Evolutionary conservation across 2,329 filamentous ascomycete genomes (phyloP).

Genomic region (Colletotrichum tabaci): DNA sequence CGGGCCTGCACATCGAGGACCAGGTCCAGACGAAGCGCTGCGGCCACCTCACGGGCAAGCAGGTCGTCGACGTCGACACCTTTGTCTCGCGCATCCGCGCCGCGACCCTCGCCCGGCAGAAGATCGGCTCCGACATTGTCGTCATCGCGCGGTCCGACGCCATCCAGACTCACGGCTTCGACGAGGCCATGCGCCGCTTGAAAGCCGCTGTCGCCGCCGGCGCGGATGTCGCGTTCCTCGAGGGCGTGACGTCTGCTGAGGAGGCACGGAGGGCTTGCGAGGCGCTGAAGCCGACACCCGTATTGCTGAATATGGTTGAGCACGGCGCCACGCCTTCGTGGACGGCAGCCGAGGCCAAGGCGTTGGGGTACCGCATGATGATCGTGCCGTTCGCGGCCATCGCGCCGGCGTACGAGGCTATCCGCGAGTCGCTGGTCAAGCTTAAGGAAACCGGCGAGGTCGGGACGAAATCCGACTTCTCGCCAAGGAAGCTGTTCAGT

Average conservation of each 20-base stretch:
- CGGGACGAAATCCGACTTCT: conserved; percentile 59
- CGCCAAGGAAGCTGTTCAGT: conserved; percentile 64
- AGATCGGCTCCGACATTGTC: conserved; percentile 69
- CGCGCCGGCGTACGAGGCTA: conserved; percentile 61
- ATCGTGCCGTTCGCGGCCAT: conserved; percentile 69
- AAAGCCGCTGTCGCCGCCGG: conserved; percentile 66
- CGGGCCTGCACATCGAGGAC: conserved; percentile 74
- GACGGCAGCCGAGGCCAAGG: conserved; percentile 65
- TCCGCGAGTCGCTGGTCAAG: conserved; percentile 54
- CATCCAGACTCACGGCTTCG: conserved; percentile 69
- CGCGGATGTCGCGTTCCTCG: conserved; percentile 73
- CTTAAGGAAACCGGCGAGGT: conserved; percentile 55
- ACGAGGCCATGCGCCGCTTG: conserved; percentile 67
- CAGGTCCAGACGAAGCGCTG: conserved; percentile 76
- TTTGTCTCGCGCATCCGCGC: conserved; percentile 72
- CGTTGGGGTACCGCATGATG: conserved; percentile 71
- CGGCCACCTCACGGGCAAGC: conserved; percentile 74
- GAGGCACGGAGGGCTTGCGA: conserved; percentile 63
- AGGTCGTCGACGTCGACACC: conserved; percentile 66
- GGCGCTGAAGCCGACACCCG: conserved; percentile 63
- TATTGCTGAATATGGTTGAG: conserved; percentile 72
- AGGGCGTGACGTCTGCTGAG: conserved; percentile 68
- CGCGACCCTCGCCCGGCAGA: conserved; percentile 64
- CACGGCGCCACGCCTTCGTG: conserved; percentile 69
- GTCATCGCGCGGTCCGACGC: conserved; percentile 77